A percentile compares a stretch with the other conserved stretches of the same genome.
These are phyloP conservation scores for Capsicum rhomboideum DNA, from an alignment of 257 asterid species.

Conservation along the genomic window DNA sequence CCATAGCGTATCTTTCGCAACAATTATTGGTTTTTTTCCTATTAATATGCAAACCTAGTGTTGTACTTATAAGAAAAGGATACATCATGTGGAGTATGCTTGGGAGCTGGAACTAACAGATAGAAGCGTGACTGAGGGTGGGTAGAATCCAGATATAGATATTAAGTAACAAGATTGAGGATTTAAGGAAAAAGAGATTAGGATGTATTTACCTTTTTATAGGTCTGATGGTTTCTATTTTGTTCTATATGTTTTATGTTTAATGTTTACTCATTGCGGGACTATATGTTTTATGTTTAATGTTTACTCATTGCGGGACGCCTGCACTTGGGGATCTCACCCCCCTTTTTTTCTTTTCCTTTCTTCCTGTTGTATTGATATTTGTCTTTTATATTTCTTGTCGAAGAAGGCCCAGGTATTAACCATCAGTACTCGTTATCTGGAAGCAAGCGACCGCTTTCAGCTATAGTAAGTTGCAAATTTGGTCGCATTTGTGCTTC, in stretches of 20 bases:
- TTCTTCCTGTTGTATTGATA: constrained; percentile 1
- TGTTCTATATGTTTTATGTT: neutral
- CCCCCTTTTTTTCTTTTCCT: neutral
- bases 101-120: too few relatives aligned
- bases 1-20: too few relatives aligned
- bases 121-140: too few relatives aligned
- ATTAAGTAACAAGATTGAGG: too few relatives aligned
- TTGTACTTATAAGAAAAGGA: too few relatives aligned
- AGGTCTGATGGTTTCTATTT: neutral
- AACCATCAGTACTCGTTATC: constrained; percentile 17
- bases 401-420: constrained; percentile 23
- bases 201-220: neutral
- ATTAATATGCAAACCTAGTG: too few relatives aligned
- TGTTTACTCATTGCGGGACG: too few relatives aligned
- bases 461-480: constrained; percentile 27
- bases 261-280: neutral
- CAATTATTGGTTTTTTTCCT: too few relatives aligned
- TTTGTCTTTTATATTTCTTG: neutral
- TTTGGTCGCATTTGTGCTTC: neutral
- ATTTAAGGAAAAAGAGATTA: neutral
- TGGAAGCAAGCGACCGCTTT: constrained; percentile 43
- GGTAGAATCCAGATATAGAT: too few relatives aligned
- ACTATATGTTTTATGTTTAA: too few relatives aligned
- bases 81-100: too few relatives aligned
- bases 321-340: neutral